Evolutionary conservation across 768 basidiomycete species (phyloP), one percentile per base, ranked within the genome.

Genomic region (Pisolithus marmoratus): DNA sequence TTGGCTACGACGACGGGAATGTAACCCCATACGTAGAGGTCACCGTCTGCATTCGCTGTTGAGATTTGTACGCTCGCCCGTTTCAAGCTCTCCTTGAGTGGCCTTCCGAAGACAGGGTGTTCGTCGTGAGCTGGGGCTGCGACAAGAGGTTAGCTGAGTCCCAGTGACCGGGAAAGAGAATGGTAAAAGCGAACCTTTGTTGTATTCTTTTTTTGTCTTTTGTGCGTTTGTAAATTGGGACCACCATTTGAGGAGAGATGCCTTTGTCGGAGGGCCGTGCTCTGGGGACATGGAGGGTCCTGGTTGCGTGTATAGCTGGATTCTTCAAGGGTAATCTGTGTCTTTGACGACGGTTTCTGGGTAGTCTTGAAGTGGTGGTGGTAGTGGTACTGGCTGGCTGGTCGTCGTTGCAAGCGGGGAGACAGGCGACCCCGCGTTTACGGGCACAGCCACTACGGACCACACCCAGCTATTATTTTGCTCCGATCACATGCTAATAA

Each of bases 1-100:
- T 96, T 97, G 43, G 95, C 95, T 38, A 99, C 95, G 48, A 97
- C 94, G 38, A 97, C 91, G 8, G 95, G 95, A 46, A 99, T 90
- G 65, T 88, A 89, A 1, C 94, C 93, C 87, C 90, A 94, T 5
- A 93, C 87, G 64, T 89, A 90, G 17, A 91, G 76, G 57, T 89
- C 83, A 8, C 92, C 92, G 54, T 81, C 81, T 11, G 85, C 76
- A 53, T 87, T 88, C 6, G 90, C 85, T 14, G 94, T 95, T 9
- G 88, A 91, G 64, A 98, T 95, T 63, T 94, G 94, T 1, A 96
- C 95, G 60, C 82, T 87, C 15, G 95, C 95, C 66, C 87, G 87
- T 60, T 78, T 79, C 58, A 98, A 73, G 54, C 87, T 87, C 63
- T 94, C 90, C 59, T 80, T 79, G 61, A 97, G 80, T 2, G 92